Percentiles rank a stretch among this genome's conserved stretches.
Evolutionary conservation across 192 early-diverging fungal species (phyloP).

Genomic region (Chytriomyces sp.): DNA sequence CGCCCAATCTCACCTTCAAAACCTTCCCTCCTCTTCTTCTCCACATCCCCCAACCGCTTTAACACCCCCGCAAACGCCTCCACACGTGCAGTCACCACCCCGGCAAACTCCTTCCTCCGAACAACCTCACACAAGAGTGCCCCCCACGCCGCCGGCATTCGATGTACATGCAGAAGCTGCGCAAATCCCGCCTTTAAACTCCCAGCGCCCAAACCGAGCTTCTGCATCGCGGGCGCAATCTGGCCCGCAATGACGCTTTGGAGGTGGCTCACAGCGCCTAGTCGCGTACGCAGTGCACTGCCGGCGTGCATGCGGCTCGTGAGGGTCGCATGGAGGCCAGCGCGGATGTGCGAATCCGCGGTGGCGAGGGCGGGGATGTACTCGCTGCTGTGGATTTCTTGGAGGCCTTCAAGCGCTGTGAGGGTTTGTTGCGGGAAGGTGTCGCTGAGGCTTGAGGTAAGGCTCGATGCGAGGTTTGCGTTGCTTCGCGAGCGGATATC

Average conservation of each 20-base stretch:
- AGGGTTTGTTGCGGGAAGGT: constrained; percentile 23
- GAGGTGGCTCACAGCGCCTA: constrained; percentile 38
- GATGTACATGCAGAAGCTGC: constrained; percentile 54
- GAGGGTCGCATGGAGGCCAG: constrained; percentile 15
- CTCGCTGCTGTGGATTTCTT: constrained; percentile 43
- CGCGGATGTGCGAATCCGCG: constrained; percentile 23
- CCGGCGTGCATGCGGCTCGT: constrained; percentile 35
- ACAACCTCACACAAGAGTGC: constrained; percentile 53
- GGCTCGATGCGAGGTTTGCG: not conserved
- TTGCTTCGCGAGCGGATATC: constrained; percentile 22
- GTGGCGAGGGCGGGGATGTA: constrained; percentile 43
- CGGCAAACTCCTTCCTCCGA: constrained; percentile 48
- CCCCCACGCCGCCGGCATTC: constrained; percentile 57
- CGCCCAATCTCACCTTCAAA: constrained; percentile 47
- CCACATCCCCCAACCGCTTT: constrained; percentile 35
- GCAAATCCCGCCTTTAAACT: constrained; percentile 42
- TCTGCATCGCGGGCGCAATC: constrained; percentile 23
- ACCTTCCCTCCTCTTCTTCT: constrained; percentile 41
- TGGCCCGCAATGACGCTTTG: constrained; percentile 39
- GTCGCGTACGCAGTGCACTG: constrained; percentile 27
- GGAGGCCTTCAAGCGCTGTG: constrained; percentile 39
- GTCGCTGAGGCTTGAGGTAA: not conserved
- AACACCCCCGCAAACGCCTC: constrained; percentile 47
- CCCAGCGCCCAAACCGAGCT: constrained; percentile 12
- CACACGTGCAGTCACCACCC: constrained; percentile 40